These are phyloP conservation scores for Hypoxylon sp. DNA, from an alignment of 2,329 filamentous ascomycete genomes.

Conservation along the genomic window DNA sequence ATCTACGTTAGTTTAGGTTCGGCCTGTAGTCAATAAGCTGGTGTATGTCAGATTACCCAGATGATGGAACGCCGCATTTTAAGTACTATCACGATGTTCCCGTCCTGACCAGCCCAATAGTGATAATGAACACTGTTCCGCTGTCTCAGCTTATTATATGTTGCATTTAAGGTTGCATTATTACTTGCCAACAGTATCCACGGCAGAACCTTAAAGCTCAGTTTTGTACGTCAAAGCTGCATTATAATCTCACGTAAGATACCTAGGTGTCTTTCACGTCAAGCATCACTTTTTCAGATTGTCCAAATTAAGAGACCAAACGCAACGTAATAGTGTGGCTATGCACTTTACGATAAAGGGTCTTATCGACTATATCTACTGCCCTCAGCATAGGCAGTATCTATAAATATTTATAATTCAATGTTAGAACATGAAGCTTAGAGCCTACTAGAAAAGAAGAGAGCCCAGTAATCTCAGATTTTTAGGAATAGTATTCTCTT, in stretches of 20 bases:
- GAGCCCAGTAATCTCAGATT: neutral
- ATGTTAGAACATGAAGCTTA: neutral
- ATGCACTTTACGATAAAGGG: neutral
- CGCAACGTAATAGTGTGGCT: neutral
- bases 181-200: neutral
- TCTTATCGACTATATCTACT: neutral
- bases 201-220: no score
- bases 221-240: no score
- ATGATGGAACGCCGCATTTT: neutral
- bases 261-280: neutral
- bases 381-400: neutral
- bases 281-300: neutral
- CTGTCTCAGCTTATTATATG: neutral
- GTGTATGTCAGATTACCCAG: no score
- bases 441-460: neutral
- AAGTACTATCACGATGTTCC: neutral
- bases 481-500: neutral
- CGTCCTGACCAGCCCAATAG: neutral
- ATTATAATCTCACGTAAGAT: neutral
- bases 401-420: neutral
- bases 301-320: neutral
- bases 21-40: neutral
- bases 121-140: neutral
- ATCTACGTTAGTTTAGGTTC: neutral
- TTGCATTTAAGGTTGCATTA: neutral